Evolutionary conservation across 2,329 filamentous ascomycete species (phyloP).

Genomic region (Penicillium sp.): DNA sequence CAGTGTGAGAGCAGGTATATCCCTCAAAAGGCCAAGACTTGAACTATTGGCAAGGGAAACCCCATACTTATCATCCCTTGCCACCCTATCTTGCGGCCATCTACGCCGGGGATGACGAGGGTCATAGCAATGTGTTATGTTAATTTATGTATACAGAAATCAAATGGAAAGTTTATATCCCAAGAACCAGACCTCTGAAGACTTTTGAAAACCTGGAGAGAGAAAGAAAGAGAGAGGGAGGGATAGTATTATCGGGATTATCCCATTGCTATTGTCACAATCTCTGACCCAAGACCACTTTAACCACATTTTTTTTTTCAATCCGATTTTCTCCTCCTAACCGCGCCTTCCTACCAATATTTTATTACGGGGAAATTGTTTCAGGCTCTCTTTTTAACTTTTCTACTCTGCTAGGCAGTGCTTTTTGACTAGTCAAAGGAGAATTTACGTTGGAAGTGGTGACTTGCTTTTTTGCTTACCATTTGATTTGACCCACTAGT

Average conservation of each 20-base stretch:
- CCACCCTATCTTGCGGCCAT: neutral
- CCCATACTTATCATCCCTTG: neutral
- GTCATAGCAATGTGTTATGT: neutral
- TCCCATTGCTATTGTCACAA: conserved; percentile 31
- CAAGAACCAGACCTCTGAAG: neutral
- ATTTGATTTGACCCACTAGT: conserved; percentile 18
- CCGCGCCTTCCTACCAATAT: conserved; percentile 15
- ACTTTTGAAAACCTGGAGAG: neutral
- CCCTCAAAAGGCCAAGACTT: neutral
- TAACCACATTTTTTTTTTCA: neutral
- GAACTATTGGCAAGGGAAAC: neutral
- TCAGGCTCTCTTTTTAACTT: neutral
- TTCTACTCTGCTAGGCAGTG: neutral
- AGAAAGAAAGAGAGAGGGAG: neutral
- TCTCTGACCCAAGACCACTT: conserved; percentile 3
- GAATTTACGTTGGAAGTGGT: conserved; percentile 7
- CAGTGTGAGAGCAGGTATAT: neutral
- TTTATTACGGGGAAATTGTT: neutral
- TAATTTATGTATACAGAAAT: neutral
- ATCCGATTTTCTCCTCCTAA: conserved; percentile 9
- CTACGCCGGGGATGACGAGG: neutral
- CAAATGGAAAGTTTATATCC: neutral
- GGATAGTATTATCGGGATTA: conserved; percentile 12
- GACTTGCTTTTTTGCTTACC: conserved; percentile 6
- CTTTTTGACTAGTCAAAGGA: neutral